These are phyloP conservation scores for Limonium bicolor DNA, from an alignment of 148 eudicot genomes.

Conservation along the genomic window DNA sequence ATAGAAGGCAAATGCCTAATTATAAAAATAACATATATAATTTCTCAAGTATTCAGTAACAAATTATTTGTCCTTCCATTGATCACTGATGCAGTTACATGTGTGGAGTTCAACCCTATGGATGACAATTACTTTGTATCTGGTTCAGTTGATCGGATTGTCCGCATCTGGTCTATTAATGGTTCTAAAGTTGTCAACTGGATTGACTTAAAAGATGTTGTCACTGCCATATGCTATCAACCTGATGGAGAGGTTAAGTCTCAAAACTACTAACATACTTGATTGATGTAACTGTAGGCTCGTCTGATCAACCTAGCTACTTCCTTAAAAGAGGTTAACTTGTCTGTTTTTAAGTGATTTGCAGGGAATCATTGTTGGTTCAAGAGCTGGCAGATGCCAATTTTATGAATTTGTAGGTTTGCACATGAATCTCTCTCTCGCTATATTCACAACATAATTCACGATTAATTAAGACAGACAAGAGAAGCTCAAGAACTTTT, in stretches of 20 bases:
- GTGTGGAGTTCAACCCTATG: slow-evolving; percentile 46
- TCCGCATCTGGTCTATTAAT: slow-evolving; percentile 48
- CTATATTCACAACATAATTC: too few relatives aligned
- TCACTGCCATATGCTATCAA: slow-evolving; percentile 2
- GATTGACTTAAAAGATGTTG: slow-evolving; percentile 8
- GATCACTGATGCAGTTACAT: slow-evolving; percentile 33
- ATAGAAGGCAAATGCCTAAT: too few relatives aligned
- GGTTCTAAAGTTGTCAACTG: slow-evolving; percentile 36
- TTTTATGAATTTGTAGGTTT: slow-evolving; percentile 1
- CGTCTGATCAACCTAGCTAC: background rate
- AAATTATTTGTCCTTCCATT: background rate
- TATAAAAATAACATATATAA: too few relatives aligned
- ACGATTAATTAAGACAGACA: too few relatives aligned
- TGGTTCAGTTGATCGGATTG: slow-evolving; percentile 57
- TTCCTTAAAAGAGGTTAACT: background rate
- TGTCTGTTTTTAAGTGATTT: background rate
- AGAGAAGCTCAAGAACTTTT: too few relatives aligned
- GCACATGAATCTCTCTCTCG: too few relatives aligned
- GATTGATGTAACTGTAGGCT: background rate
- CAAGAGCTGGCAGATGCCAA: slow-evolving; percentile 1
- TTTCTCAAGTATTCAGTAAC: too few relatives aligned
- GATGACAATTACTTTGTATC: slow-evolving; percentile 44
- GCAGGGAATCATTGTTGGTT: slow-evolving; percentile 4
- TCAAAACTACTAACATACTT: background rate
- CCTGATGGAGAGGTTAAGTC: slow-evolving; percentile 3